Evolutionary conservation across 108 stramenopile genomes (phyloP).

Genomic region (Schizochytrium sp.): DNA sequence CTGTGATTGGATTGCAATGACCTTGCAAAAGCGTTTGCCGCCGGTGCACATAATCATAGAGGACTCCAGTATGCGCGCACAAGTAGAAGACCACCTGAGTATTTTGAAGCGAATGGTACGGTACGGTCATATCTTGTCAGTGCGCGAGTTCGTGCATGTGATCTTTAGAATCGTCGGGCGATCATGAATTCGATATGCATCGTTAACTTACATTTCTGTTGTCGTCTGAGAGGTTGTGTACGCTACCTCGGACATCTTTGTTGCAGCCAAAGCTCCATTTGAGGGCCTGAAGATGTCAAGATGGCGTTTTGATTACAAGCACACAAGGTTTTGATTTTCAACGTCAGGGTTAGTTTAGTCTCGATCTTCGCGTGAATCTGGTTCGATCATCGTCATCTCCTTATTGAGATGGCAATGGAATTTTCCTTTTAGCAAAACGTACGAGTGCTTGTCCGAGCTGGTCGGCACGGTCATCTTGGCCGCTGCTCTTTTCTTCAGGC

Average conservation of each 20-base stretch:
- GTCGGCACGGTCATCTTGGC: not conserved
- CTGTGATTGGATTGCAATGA: conserved; percentile 46
- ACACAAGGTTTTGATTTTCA: too few relatives aligned
- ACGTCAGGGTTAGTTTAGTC: too few relatives aligned
- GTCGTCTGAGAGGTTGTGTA: conserved; percentile 32
- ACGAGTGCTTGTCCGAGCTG: not conserved
- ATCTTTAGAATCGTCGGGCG: too few relatives aligned
- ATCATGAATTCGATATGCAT: too few relatives aligned
- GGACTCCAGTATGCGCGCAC: conserved; percentile 43
- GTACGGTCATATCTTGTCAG: too few relatives aligned
- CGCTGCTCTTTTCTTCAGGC: not conserved
- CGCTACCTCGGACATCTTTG: conserved; percentile 36
- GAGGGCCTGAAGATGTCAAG: not conserved
- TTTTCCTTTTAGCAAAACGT: not conserved
- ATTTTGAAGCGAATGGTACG: not conserved
- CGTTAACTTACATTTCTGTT: conserved; percentile 20
- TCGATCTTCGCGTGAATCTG: too few relatives aligned
- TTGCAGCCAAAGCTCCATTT: conserved; percentile 46
- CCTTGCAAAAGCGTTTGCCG: conserved; percentile 52
- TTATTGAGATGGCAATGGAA: too few relatives aligned
- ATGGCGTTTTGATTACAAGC: too few relatives aligned
- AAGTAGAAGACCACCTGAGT: conserved; percentile 33
- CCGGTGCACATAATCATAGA: conserved; percentile 46
- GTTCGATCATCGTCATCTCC: too few relatives aligned
- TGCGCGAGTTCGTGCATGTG: too few relatives aligned